Evolutionary conservation across 768 basidiomycete species (phyloP).

Genomic region (Russula virescens): DNA sequence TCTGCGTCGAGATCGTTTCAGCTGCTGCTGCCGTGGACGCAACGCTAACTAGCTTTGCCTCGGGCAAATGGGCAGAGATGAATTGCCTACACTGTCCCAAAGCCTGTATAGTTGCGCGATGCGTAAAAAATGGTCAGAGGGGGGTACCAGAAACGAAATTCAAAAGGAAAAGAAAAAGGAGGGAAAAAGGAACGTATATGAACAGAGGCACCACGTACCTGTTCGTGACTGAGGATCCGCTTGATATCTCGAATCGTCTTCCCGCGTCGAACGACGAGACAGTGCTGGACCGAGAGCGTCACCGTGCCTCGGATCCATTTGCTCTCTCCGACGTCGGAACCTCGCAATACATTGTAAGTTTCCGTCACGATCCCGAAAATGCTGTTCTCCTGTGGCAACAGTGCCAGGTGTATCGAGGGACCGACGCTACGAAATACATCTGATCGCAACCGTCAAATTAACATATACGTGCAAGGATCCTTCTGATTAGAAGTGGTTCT

Average conservation of each 20-base stretch:
- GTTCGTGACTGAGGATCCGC: conserved; percentile 71
- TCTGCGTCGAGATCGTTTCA: conserved; percentile 37
- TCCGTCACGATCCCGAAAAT: conserved; percentile 70
- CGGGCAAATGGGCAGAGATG: conserved; percentile 47
- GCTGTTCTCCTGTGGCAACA: conserved; percentile 80
- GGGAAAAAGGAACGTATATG: background rate
- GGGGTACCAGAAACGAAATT: background rate
- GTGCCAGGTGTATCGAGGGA: conserved; percentile 41
- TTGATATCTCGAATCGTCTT: conserved; percentile 49
- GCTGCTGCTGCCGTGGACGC: conserved; percentile 74
- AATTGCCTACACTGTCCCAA: conserved; percentile 73
- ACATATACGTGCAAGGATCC: background rate
- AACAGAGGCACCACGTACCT: conserved; percentile 39
- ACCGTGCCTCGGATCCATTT: conserved; percentile 57
- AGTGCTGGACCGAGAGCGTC: conserved; percentile 58
- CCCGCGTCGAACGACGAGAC: conserved; percentile 58
- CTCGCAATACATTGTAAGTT: conserved; percentile 61
- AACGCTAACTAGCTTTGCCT: conserved; percentile 47
- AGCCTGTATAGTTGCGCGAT: conserved; percentile 40
- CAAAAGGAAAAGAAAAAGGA: background rate
- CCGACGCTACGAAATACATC: conserved; percentile 56
- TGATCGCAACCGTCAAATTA: conserved; percentile 28
- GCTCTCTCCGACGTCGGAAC: conserved; percentile 32
- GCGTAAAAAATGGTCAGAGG: background rate
- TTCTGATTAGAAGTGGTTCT: background rate